Conservation (phyloP, 345 rosid species). For the Schrenkiella parvula region DNA sequence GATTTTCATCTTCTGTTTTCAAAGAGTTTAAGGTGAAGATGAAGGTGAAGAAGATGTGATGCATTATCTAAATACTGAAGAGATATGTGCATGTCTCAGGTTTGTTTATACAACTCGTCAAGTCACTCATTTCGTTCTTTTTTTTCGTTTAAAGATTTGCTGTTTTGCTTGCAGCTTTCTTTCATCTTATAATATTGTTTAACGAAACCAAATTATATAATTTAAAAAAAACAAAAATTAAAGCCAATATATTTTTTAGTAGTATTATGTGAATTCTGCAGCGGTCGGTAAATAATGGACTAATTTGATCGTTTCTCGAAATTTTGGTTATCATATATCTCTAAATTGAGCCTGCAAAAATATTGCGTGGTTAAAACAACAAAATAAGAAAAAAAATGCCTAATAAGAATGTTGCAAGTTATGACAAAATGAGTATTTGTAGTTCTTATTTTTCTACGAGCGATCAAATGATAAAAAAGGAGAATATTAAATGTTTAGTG, state of each 20-base stretch:
- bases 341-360: no score
- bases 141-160: neutral
- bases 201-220: neutral
- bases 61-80: neutral
- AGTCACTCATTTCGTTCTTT: slow-evolving; percentile 3
- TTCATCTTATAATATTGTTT: neutral
- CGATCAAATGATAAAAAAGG: neutral
- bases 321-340: no score
- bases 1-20: neutral
- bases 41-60: neutral
- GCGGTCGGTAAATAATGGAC: no score
- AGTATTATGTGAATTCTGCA: no score
- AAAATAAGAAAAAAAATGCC: no score
- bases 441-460: neutral
- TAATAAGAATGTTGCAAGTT: neutral
- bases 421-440: neutral
- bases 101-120: slow-evolving; percentile 20
- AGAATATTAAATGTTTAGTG: neutral
- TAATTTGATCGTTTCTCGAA: no score
- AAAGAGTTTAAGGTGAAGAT: neutral
- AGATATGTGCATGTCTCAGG: neutral
- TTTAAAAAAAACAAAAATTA: no score
- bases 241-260: no score
- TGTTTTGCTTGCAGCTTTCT: neutral
- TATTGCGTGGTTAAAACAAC: no score